Percentiles rank a stretch among this genome's conserved stretches.
phyloP scores from a whole-genome alignment of 768 basidiomycete genomes.

The Leccinum imitatum region DNA sequence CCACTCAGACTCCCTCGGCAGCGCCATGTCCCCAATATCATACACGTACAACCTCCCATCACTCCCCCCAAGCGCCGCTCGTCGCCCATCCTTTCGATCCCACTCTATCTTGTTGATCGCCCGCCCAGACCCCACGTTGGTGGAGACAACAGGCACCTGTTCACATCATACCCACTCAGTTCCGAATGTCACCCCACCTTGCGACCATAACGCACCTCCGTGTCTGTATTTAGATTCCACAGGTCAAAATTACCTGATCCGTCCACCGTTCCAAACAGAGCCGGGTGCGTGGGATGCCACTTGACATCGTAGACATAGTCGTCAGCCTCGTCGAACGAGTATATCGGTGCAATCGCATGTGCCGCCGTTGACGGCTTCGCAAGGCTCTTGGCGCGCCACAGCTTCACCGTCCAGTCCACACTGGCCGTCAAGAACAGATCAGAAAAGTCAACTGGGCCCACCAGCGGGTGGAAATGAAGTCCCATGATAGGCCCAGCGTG shows the following conservation, averaged over 20 bases:
- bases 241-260: slow-evolving; percentile 95
- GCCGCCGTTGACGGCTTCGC: slow-evolving; percentile 68
- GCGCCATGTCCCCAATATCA: slow-evolving; percentile 88
- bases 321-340: slow-evolving; percentile 96
- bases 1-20: slow-evolving; percentile 92
- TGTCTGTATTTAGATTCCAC: slow-evolving; percentile 97
- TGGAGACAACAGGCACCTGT: slow-evolving; percentile 91
- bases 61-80: slow-evolving; percentile 86
- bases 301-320: slow-evolving; percentile 99
- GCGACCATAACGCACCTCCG: slow-evolving; percentile 65
- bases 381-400: slow-evolving; percentile 85
- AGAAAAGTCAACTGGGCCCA: slow-evolving; percentile 91
- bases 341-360: slow-evolving; percentile 63
- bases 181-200: not conserved
- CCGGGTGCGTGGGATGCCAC: slow-evolving; percentile 94
- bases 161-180: slow-evolving; percentile 1
- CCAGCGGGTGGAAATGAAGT: slow-evolving; percentile 89
- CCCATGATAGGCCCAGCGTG: slow-evolving; percentile 95
- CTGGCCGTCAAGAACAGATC: slow-evolving; percentile 92
- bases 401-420: slow-evolving; percentile 97
- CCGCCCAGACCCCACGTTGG: slow-evolving; percentile 70
- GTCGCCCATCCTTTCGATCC: slow-evolving; percentile 90
- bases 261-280: slow-evolving; percentile 90
- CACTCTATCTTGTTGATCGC: slow-evolving; percentile 96
- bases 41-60: slow-evolving; percentile 94